Base-by-base conservation (phyloP, 2,329 filamentous ascomycete species). In the Aureobasidium subglaciale region DNA sequence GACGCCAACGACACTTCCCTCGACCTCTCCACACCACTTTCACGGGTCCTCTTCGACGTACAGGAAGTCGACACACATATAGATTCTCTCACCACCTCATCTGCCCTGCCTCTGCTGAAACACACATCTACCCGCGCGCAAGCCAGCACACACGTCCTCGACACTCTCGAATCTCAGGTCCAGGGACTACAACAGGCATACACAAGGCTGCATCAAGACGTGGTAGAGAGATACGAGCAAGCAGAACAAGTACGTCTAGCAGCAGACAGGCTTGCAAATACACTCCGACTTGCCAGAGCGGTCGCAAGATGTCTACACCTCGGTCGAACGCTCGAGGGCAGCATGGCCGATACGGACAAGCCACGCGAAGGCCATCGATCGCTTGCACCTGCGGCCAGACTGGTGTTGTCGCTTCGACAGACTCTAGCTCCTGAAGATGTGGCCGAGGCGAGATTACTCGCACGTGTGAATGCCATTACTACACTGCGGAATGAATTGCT, bases 51-150 rank as follows among this genome's bases (percentile, higher is more conserved):
- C 6, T 99, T 99, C 72, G 93, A 99, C 71, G 86, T 93, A 3
- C 93, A 97, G 68, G 93, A 97, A 72, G 87, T 99, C 62, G 92
- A 97, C 72, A 95, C 91, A 0, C 90, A 95, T 68, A 96, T 99
- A 60, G 90, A 99, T 70, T 81, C 83, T 3, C 80, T 97, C 37
- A 95, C 92, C 5, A 93, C 90, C 2, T 85, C 87, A 60, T 88
- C 86, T 25, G 90, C 93, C 2, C 75, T 92, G 0, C 88, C 90
- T 0, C 78, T 99, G 25, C 80, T 99, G 18, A 76, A 84, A 27
- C 81, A 96, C 70, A 95, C 91, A 3, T 79, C 84, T 58, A 75
- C 82, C 40, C 88, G 93, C 69, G 87, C 84, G 13, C 78, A 83
- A 29, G 84, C 90, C 2, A 90, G 87, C 62, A 78, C 80, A 50